These are phyloP conservation scores for Dothistroma septosporum DNA, from an alignment of 2,329 filamentous ascomycete genomes.

Conservation along the genomic window DNA sequence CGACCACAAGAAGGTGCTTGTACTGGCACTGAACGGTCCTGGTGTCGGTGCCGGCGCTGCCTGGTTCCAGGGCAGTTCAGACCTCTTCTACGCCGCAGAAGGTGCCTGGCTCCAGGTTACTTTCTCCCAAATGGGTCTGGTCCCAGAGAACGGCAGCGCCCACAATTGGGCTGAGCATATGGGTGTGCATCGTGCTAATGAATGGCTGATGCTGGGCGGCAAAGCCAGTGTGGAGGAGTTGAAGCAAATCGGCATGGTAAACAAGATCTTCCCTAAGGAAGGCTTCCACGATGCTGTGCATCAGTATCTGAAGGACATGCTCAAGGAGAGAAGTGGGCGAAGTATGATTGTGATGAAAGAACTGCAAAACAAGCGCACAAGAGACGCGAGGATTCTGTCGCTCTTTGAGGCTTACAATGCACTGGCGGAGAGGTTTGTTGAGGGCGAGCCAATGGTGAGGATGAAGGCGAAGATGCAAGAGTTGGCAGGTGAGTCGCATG, in stretches of 20 bases:
- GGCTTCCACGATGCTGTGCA: constrained; percentile 26
- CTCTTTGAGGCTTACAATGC: constrained; percentile 26
- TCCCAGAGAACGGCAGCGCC: constrained; percentile 27
- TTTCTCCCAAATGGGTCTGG: constrained; percentile 27
- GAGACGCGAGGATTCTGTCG: constrained; percentile 25
- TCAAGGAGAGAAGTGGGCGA: constrained; percentile 26
- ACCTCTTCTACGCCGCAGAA: constrained; percentile 29
- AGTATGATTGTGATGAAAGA: constrained; percentile 31
- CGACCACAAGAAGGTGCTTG: constrained; percentile 29
- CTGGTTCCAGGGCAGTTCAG: constrained; percentile 28
- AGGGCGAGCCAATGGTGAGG: constrained; percentile 27
- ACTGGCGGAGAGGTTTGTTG: constrained; percentile 28
- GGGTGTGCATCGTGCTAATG: constrained; percentile 28
- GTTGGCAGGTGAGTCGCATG: constrained; percentile 23
- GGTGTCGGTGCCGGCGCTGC: constrained; percentile 29
- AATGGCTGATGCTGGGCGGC: constrained; percentile 28
- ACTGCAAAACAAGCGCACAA: constrained; percentile 22
- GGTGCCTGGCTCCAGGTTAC: constrained; percentile 29
- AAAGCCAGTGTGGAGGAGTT: constrained; percentile 26
- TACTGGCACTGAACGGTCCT: constrained; percentile 28
- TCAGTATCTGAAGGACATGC: constrained; percentile 23
- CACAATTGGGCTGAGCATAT: constrained; percentile 26
- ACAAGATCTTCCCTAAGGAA: constrained; percentile 27
- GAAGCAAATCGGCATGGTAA: constrained; percentile 27
- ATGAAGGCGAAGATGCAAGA: constrained; percentile 31